Conservation (phyloP, 352 stramenopile species). For the Pythium phragmitis region DNA sequence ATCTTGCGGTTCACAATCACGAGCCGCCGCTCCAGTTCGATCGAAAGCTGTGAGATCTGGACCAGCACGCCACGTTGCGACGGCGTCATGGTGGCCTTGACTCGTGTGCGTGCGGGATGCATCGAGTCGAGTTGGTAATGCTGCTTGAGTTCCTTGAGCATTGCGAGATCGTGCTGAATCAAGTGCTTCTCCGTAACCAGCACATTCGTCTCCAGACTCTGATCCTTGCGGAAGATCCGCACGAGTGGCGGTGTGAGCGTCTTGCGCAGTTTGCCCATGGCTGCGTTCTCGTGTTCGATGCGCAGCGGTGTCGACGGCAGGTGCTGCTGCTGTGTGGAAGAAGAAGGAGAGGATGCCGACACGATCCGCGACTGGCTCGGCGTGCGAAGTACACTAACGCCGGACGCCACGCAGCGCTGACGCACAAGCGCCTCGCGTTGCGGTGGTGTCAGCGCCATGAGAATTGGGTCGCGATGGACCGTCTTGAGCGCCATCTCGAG, state of each 20-base stretch:
- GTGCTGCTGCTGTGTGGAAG: not conserved
- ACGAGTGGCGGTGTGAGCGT: slow-evolving; percentile 37
- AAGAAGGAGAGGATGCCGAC: not conserved
- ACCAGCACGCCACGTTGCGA: slow-evolving; percentile 42
- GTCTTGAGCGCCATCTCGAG: slow-evolving; percentile 51
- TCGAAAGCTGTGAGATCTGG: slow-evolving; percentile 43
- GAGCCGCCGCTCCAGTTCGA: slow-evolving; percentile 49
- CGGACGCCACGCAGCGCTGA: slow-evolving; percentile 48
- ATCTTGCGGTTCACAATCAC: slow-evolving; percentile 69
- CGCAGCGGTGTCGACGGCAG: slow-evolving; percentile 10
- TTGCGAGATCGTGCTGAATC: slow-evolving; percentile 48
- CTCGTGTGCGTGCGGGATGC: not conserved
- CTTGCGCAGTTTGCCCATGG: slow-evolving; percentile 14
- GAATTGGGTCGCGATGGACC: slow-evolving; percentile 57
- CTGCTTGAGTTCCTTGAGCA: slow-evolving; percentile 13
- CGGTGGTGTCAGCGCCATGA: slow-evolving; percentile 47
- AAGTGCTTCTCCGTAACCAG: slow-evolving; percentile 62
- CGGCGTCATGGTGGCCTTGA: not conserved
- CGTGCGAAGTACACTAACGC: slow-evolving; percentile 54
- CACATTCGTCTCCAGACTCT: slow-evolving; percentile 42
- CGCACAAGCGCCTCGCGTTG: slow-evolving; percentile 47
- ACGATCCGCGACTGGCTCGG: slow-evolving; percentile 34
- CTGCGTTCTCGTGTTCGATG: slow-evolving; percentile 10
- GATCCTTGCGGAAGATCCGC: slow-evolving; percentile 55
- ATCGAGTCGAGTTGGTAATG: slow-evolving; percentile 9